Evolutionary conservation across 2,329 filamentous ascomycete species (phyloP).

Genomic region (Neocatenulostroma microsporum): DNA sequence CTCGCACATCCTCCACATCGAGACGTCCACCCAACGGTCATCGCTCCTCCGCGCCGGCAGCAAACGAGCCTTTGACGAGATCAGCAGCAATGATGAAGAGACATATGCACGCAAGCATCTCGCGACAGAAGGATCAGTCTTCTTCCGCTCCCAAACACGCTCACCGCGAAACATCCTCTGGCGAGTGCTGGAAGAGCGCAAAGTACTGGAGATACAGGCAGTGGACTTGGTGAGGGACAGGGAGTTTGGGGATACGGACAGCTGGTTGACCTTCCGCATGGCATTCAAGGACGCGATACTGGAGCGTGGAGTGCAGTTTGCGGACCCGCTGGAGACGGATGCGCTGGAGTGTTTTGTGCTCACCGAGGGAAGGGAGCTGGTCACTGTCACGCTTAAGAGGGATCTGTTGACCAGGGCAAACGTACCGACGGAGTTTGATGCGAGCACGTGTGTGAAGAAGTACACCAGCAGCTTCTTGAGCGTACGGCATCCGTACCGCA

Average conservation of each 20-base stretch:
- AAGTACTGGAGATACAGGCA: constrained; percentile 71
- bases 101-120: constrained; percentile 65
- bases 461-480: constrained; percentile 65
- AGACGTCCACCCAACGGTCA: constrained; percentile 52
- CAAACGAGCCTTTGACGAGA: constrained; percentile 32
- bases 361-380: constrained; percentile 69
- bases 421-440: constrained; percentile 57
- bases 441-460: constrained; percentile 69
- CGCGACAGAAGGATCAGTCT: constrained; percentile 72
- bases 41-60: constrained; percentile 33
- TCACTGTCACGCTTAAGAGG: constrained; percentile 73
- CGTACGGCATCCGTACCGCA: constrained; percentile 71
- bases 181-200: constrained; percentile 75
- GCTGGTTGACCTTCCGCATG: constrained; percentile 64
- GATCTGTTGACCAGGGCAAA: constrained; percentile 64
- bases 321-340: constrained; percentile 71
- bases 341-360: constrained; percentile 71
- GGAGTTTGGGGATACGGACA: constrained; percentile 34
- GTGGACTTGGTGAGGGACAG: constrained; percentile 67
- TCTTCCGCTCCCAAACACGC: constrained; percentile 67
- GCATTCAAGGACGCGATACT: constrained; percentile 74
- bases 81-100: constrained; percentile 56
- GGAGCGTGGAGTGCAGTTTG: constrained; percentile 70
- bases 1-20: constrained; percentile 58
- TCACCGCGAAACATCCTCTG: constrained; percentile 83